phyloP scores from a whole-genome alignment of 31 red algal genomes.

The Odonthalia washingtoniensis region DNA sequence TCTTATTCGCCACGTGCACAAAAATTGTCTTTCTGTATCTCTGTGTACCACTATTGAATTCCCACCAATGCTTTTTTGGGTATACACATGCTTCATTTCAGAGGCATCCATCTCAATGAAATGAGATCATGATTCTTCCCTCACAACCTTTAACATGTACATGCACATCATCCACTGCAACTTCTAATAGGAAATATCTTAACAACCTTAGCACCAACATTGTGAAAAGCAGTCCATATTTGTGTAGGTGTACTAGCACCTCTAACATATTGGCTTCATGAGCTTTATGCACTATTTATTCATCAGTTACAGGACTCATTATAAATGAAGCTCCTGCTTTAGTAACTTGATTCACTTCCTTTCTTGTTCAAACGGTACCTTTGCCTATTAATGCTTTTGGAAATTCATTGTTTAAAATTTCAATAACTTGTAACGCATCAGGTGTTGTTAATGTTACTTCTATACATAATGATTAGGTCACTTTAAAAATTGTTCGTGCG shows the following conservation, averaged over 20 bases:
- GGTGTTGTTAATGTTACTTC: conserved; percentile 89
- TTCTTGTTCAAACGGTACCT: conserved; percentile 77
- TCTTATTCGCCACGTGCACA: too few relatives aligned
- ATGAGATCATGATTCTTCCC: too few relatives aligned
- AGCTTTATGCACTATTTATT: conserved; percentile 31
- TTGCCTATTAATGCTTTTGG: conserved; percentile 67
- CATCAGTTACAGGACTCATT: conserved; percentile 71
- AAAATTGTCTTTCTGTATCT: too few relatives aligned
- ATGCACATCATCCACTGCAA: conserved; percentile 81
- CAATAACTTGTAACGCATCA: conserved; percentile 54
- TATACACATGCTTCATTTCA: too few relatives aligned
- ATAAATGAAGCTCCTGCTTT: too few relatives aligned
- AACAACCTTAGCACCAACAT: conserved; percentile 64
- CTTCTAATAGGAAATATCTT: conserved; percentile 83
- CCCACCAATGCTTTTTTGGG: too few relatives aligned
- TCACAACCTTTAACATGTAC: too few relatives aligned
- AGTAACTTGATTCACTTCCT: conserved; percentile 29
- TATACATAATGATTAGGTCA: too few relatives aligned
- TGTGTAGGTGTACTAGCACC: conserved; percentile 89
- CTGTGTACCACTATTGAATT: too few relatives aligned
- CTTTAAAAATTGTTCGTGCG: too few relatives aligned
- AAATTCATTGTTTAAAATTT: too few relatives aligned
- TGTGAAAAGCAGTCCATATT: conserved; percentile 41
- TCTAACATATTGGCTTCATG: conserved; percentile 46
- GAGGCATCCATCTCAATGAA: too few relatives aligned